These are phyloP conservation scores for Tetragonia tetragonoides DNA, from an alignment of 148 eudicot species.

Conservation along the genomic window DNA sequence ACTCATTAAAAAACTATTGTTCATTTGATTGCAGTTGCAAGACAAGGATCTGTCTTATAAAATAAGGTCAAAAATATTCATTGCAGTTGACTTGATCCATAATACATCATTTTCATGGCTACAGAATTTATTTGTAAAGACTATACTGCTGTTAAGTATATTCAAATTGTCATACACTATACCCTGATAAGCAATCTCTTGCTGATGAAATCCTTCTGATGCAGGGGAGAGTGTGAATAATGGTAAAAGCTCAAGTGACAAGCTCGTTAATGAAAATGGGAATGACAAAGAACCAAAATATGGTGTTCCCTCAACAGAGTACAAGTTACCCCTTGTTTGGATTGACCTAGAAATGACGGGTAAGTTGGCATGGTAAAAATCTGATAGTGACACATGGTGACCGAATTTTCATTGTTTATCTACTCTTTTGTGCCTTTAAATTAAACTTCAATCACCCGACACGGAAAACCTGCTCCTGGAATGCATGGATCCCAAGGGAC, in stretches of 20 bases:
- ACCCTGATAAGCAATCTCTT: conserved; percentile 1
- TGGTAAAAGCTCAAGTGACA: conserved; percentile 31
- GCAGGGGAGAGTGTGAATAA: conserved; percentile 40
- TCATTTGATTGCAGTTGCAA: not conserved
- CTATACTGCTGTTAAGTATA: not conserved
- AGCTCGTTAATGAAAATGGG: conserved; percentile 29
- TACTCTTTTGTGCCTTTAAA: not conserved
- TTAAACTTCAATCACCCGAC: not conserved
- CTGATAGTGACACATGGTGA: not conserved
- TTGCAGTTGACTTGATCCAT: not conserved
- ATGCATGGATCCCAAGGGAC: not conserved
- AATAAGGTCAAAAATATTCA: not conserved
- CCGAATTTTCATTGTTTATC: not conserved
- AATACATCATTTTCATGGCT: not conserved
- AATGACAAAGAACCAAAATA: conserved; percentile 26
- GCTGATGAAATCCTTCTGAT: conserved; percentile 15
- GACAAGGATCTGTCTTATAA: not conserved
- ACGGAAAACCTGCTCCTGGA: not conserved
- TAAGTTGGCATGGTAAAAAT: conserved; percentile 22
- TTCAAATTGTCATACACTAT: not conserved
- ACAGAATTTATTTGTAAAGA: not conserved
- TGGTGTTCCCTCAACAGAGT: conserved; percentile 28
- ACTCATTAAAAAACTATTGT: not conserved
- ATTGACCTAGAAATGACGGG: conserved; percentile 93
- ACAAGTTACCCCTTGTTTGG: conserved; percentile 79